Percentiles rank a stretch among this genome's conserved stretches.
These are phyloP conservation scores for Mycena vulgaris DNA, from an alignment of 768 basidiomycete species.

Conservation along the genomic window DNA sequence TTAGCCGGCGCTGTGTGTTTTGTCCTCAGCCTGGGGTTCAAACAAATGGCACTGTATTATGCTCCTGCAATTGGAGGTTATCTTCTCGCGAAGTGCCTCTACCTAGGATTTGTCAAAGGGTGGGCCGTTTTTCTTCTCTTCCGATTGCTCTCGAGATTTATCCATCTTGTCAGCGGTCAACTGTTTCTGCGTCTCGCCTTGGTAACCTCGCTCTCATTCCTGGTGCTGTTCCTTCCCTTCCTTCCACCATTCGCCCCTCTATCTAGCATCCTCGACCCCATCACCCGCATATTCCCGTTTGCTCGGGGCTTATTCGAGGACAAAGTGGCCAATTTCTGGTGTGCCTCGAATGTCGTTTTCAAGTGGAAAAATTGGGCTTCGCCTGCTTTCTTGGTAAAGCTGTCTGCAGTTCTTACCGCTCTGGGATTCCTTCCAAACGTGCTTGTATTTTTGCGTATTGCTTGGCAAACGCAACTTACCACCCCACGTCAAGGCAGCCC, in stretches of 20 bases:
- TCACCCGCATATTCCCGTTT: conserved; percentile 93
- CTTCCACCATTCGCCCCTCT: conserved; percentile 75
- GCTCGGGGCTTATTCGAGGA: conserved; percentile 93
- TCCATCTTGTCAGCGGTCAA: conserved; percentile 47
- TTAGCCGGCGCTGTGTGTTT: conserved; percentile 84
- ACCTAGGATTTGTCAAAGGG: conserved; percentile 81
- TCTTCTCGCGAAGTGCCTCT: conserved; percentile 90
- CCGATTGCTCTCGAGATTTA: conserved; percentile 5
- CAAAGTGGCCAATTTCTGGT: conserved; percentile 99
- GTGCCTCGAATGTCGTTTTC: conserved; percentile 89
- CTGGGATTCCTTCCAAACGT: conserved; percentile 80
- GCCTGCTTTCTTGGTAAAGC: conserved; percentile 66
- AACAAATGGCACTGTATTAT: conserved; percentile 97
- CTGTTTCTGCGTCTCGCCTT: conserved; percentile 79
- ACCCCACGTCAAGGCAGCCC: conserved; percentile 12
- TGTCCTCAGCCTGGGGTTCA: conserved; percentile 90
- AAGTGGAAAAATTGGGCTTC: conserved; percentile 83
- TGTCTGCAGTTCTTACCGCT: conserved; percentile 78
- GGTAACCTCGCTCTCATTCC: conserved; percentile 74
- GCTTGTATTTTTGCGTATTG: conserved; percentile 56
- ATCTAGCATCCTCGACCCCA: conserved; percentile 69
- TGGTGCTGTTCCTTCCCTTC: conserved; percentile 85
- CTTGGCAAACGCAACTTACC: conserved; percentile 46
- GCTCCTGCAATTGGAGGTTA: conserved; percentile 94
- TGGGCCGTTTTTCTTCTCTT: conserved; percentile 51